phyloP scores from a whole-genome alignment of 768 basidiomycete species.

The Termitomyces sp. region DNA sequence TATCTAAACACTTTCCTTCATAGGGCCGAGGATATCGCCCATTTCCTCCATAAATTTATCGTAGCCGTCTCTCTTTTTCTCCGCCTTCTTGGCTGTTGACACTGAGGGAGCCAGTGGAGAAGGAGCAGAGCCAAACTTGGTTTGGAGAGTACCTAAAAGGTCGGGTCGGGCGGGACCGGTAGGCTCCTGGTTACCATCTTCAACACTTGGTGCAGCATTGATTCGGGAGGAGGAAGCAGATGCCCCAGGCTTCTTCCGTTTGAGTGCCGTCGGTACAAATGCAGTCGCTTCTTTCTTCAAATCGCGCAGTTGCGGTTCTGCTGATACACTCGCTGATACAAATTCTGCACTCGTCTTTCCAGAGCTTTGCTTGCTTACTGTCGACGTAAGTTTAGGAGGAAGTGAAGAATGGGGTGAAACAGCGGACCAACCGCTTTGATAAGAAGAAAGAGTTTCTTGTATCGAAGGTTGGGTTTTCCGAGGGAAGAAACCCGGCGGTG shows the following conservation, averaged over 20 bases:
- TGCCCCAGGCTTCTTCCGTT: constrained; percentile 57
- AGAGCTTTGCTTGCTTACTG: constrained; percentile 27
- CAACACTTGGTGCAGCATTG: constrained; percentile 62
- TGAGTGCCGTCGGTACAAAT: constrained; percentile 81
- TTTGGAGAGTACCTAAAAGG: constrained; percentile 55
- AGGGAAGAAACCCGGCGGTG: constrained; percentile 66
- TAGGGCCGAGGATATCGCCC: constrained; percentile 54
- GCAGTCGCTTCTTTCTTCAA: constrained; percentile 93
- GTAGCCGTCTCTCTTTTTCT: constrained; percentile 62
- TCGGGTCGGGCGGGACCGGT: constrained; percentile 52
- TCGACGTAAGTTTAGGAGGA: constrained; percentile 33
- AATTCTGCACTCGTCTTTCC: constrained; percentile 27
- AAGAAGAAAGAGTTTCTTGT: constrained; percentile 74
- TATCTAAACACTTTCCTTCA: constrained; percentile 6
- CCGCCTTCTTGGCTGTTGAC: constrained; percentile 18
- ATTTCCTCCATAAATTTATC: constrained; percentile 74
- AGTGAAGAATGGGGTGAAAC: constrained; percentile 36
- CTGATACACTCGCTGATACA: constrained; percentile 68
- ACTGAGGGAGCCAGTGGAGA: constrained; percentile 18
- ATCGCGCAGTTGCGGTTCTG: constrained; percentile 85
- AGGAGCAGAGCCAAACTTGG: constrained; percentile 48
- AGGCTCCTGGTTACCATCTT: constrained; percentile 22
- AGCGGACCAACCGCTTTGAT: constrained; percentile 40
- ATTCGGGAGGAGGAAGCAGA: constrained; percentile 35
- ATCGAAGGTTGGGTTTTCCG: constrained; percentile 46